Evolutionary conservation across 768 basidiomycete genomes (phyloP), one percentile per base, ranked within the genome.

Genomic region (Russula dissimulans): DNA sequence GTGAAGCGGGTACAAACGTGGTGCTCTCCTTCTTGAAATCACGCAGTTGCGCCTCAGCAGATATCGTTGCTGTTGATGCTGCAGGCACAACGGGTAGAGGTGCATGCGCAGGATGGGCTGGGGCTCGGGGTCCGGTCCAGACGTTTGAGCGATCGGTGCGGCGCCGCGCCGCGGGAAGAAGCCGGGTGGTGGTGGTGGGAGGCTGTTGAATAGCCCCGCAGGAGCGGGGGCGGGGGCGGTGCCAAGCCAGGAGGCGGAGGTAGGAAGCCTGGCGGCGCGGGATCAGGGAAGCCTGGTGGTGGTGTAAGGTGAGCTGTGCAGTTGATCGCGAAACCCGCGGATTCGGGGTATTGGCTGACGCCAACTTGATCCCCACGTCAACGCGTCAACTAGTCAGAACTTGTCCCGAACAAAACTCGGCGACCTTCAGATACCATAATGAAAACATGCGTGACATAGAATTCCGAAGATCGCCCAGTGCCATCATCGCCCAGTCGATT

Each of bases 11-110:
- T 4, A 97, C 83, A 67, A 99, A 98, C 0, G 89, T 84, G 0
- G 92, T 95, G 9, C 89, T 88, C 71, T 99, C 97, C 72, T 92
- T 94, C 75, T 94, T 92, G 62, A 98, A 77, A 72, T 99, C 92
- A 14, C 95, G 88, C 53, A 99, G 73, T 69, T 92, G 80, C 4
- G 97, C 92, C 47, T 78, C 91, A 3, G 94, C 93, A 22, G 82
- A 86, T 54, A 97, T 85, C 2, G 82, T 88, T 1, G 90, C 91
- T 7, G 81, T 74, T 1, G 76, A 77, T 15, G 77, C 62, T 46
- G 72, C 74, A 10, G 77, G 72, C 9, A 72, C 60, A 3, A 65
- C 51, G 15, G 71, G 64, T 12, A 68, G 69, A 75, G 76, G 56
- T 75, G 74, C 2, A 71, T 70, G 59, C 32, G 67, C 52, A 46